Evolutionary conservation across 208 protist species (phyloP), one percentile per base, ranked within the genome.

Genomic region (Trypanosomatidae sp.): DNA sequence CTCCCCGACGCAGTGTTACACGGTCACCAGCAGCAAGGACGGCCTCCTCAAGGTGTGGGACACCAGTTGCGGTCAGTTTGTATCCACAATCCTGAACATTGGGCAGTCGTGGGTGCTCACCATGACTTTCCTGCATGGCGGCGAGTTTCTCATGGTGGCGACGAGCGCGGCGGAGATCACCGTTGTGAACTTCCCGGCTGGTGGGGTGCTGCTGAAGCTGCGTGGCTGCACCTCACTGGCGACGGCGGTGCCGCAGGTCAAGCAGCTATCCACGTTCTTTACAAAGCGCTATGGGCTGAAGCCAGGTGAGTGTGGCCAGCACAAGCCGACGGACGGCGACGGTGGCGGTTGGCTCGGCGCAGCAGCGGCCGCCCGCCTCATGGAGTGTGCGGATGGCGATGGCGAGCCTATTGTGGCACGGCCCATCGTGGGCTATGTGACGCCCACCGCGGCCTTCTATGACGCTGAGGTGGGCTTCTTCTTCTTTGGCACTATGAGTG

Each of bases 21-120:
- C 91, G 33, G 80, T 93, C 58, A 94, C 91, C 17, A 81, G 77
- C 64, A 92, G 87, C 77, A 92, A 93, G 68, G 92, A 94, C 71
- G 87, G 89, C 43, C 68, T 94, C 43, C 79, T 96, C 50, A 96
- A 96, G 68, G 64, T 89, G 53, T 96, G 92, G 92, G 83, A 92
- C 50, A 74, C 71, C 22, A 66, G 44, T 3, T 81, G 78, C n/a
- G 90, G 90, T 0, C 76, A 78, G 59, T 94, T 92, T 64, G 69
- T 84, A 30, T 68, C 71, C 49, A 96, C 89, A 52, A 72, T 94
- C 17, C 81, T 92, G 41, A 92, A 94, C 77, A 66, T 91, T 10
- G 92, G 88, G 52, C 73, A 72, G 30, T 56, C 89, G 28, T 94
- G 88, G 92, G 89, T 94, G 59, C 82, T 96, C 44, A 66, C 79